Conservation (phyloP, 164 flowering plant genomes). For the grape (Vitis vinifera) region ASM3070453v1 NC_081816.1:9137001-9137500, state of each 20-base stretch:
- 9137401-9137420: neutral
- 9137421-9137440: neutral
- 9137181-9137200: conserved; percentile 11
- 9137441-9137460: neutral
- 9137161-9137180: conserved; percentile 10
- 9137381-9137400: neutral
- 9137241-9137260: neutral
- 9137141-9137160: conserved; percentile 16
- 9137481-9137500: neutral
- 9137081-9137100: neutral
- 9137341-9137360: neutral
- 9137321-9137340: neutral
- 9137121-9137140: conserved; percentile 16
- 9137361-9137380: neutral
- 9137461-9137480: neutral
- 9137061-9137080: conserved; percentile 10
- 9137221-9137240: conserved; percentile 13
- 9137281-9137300: neutral
- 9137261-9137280: too few species aligned
- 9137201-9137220: conserved; percentile 21
- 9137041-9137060: neutral
- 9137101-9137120: neutral
- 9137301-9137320: neutral
- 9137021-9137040: neutral
- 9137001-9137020: conserved; percentile 11